These are phyloP conservation scores for Acanthamoeba rhysodes DNA, from an alignment of 208 protist genomes.

Conservation along the genomic window DNA sequence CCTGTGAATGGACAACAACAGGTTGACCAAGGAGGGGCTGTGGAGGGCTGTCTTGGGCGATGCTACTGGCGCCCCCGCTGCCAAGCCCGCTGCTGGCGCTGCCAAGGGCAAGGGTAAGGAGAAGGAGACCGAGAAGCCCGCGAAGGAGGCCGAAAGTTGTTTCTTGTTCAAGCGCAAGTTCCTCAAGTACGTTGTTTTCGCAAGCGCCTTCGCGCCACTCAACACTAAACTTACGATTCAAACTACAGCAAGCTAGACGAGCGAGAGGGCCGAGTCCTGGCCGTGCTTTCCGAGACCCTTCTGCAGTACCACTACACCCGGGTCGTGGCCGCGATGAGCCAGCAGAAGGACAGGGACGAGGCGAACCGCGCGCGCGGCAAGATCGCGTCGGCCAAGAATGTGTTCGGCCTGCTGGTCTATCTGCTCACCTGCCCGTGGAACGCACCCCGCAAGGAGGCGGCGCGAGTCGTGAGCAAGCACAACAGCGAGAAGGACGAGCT, in stretches of 20 bases:
- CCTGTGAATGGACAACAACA: background rate
- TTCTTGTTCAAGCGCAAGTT: constrained; percentile 68
- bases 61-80: constrained; percentile 2
- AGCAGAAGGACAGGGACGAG: constrained; percentile 56
- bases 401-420: constrained; percentile 63
- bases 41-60: constrained; percentile 50
- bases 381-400: constrained; percentile 18
- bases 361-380: constrained; percentile 48
- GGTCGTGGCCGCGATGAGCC: background rate
- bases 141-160: background rate
- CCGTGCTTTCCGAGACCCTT: constrained; percentile 43
- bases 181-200: background rate
- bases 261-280: constrained; percentile 17
- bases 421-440: constrained; percentile 54
- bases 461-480: constrained; percentile 11
- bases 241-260: constrained; percentile 67
- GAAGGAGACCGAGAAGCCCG: background rate
- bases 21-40: constrained; percentile 50
- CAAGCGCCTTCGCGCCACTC: background rate
- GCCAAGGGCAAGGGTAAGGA: constrained; percentile 72
- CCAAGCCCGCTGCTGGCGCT: background rate
- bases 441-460: background rate
- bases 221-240: background rate
- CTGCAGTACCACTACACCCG: constrained; percentile 37
- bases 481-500: constrained; percentile 52